These are phyloP conservation scores for Tylopilus sp. DNA, from an alignment of 768 basidiomycete species.

Conservation along the genomic window DNA sequence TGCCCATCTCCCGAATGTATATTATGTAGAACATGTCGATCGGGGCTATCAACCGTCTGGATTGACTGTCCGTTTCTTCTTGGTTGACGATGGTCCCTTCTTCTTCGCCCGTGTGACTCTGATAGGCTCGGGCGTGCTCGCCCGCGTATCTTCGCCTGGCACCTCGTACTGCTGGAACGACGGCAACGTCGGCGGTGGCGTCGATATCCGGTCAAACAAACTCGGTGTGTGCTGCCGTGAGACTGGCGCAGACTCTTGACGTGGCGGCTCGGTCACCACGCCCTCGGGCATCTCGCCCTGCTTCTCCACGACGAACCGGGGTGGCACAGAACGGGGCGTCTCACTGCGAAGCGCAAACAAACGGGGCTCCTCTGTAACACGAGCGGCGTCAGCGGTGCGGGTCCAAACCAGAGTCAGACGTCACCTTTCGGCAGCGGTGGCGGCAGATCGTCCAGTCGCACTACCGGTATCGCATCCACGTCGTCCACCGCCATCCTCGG, in stretches of 20 bases:
- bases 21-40: conserved; percentile 22
- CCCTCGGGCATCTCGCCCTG: conserved; percentile 85
- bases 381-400: conserved; percentile 28
- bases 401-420: background rate
- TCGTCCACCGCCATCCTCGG: conserved; percentile 46
- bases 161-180: conserved; percentile 56
- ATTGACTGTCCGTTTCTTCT: conserved; percentile 62
- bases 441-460: conserved; percentile 73
- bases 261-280: conserved; percentile 22
- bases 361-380: conserved; percentile 32
- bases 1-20: conserved; percentile 22
- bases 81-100: conserved; percentile 43
- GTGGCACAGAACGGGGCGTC: conserved; percentile 37
- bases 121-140: conserved; percentile 65
- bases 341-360: conserved; percentile 45
- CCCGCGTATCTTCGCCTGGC: conserved; percentile 41
- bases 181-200: conserved; percentile 33
- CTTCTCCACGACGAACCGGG: conserved; percentile 64
- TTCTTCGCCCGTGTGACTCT: conserved; percentile 75
- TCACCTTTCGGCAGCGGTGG: conserved; percentile 38
- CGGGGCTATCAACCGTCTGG: conserved; percentile 11
- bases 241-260: conserved; percentile 25
- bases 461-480: conserved; percentile 90
- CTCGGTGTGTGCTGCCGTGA: conserved; percentile 23
- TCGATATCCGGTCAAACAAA: conserved; percentile 31